Base-by-base conservation (phyloP, 1,139 yeast species). In the Wickerhamomyces sp. region DNA sequence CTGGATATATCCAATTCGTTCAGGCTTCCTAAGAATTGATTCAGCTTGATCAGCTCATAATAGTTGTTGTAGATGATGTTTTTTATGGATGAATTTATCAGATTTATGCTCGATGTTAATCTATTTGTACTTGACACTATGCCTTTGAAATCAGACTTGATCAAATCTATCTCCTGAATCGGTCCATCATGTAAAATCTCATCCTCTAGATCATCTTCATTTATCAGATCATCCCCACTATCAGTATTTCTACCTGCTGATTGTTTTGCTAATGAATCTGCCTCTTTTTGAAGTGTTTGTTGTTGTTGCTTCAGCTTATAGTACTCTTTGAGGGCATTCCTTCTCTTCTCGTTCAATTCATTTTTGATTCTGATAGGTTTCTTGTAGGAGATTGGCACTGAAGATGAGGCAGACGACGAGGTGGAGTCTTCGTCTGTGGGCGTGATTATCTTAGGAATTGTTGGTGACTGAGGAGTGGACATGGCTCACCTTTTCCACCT, bases 1-100 rank as follows among this genome's bases (percentile, higher is more conserved):
- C 33, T 18, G 2, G 41, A 23, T 2, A 39, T 7, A 13, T 51
- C 50, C 13, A 49, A 39, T 8, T 55, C 54, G 29, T 63, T 64
- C 40, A 67, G 45, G 36, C 61, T 66, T 43, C 59, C 62, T 39
- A 73, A 51, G 26, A 72, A 67, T 37, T 70, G 71, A 48, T 72
- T 72, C 36, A 75, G 68, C 48, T 72, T 72, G 47, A 74, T 72
- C 45, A 75, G 58, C 48, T 75, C 80, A 55, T 72, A 73, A 60
- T 75, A 75, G 51, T 75, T 74, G 56, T 75, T 76, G 54, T 75
- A 75, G 10, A 75, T 73, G 41, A 75, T 73, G 36, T 75, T 72
- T 49, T 75, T 74, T 41, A 74, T 73, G 34, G 72, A 70, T 31
- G 74, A 68, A 46, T 71, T 72, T 40, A 72, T 71, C 26, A 69